Evolutionary conservation across 176 grass and related monocot species (phyloP), one percentile per base, ranked within the genome.

Genomic region (Thalia dealbata): DNA sequence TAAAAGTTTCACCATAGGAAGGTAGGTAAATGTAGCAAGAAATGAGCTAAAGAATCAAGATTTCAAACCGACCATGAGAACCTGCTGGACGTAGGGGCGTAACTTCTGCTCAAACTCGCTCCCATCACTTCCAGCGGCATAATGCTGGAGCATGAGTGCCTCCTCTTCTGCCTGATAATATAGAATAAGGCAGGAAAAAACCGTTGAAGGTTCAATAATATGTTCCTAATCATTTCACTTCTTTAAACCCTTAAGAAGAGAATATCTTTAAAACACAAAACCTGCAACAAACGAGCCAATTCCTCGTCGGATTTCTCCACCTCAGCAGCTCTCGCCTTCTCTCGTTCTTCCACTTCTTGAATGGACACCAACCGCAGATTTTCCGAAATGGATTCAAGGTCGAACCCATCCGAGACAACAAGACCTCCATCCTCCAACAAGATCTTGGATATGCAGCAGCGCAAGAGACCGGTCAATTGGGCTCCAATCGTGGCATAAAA

Each of bases 81-180:
- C 85, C 83, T 80, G 87, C 65, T 48, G 30, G 62, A 93, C 32
- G 66, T 91, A 99, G 61, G 85, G 83, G 75, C 86, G 85, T 74
- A 99, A 81, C 41, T 59, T 78, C 65, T 72, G 45, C 79, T 76
- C 88, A 42, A 91, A 93, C 18, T 73, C 56, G 23, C 52, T 76
- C 42, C 79, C 87, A 21, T 88, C 80, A 91, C 73, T 81, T 2
- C 0, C 62, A 25, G 71, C 70, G 32, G 22, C 87, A 67, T 82
- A 91, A 13, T 81, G 81, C 76, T 99, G 90, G 24, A 91, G 41
- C 13, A 99, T 73, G 71, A 99, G 83, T 75, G 87, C 90, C 74
- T 91, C 95, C 82, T 99, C 95, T 73, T 91, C 95, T 0, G 87
- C 95, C 87, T 93, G 86, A 29, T 32, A 81, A 72, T 76, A n/a